Evolutionary conservation across 495 filamentous ascomycete species (phyloP), one percentile per base, ranked within the genome.

Genomic region (Penicillium cinerascens): DNA sequence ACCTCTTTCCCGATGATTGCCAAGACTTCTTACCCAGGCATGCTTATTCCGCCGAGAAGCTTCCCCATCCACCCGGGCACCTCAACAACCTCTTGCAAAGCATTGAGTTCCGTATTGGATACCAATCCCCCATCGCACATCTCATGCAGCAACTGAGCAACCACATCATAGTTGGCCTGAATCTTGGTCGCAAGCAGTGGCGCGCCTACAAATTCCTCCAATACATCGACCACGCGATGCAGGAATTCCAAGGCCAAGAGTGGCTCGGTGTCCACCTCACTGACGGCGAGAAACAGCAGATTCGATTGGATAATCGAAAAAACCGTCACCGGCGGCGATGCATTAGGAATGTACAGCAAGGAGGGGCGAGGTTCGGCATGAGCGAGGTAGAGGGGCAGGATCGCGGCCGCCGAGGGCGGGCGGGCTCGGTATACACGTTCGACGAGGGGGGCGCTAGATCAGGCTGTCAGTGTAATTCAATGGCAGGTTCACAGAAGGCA

Each of bases 161-260:
- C 88, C 39, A 97, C 86, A 83, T 97, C 90, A 65, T 97, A 99
- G 67, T 82, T 88, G 26, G 75, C 76, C 67, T 96, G 90, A 60
- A 99, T 85, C 72, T 92, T 96, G 51, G 76, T 78, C 15, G 90
- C 86, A 18, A 96, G 72, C 46, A 99, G 69, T 3, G 93, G 93
- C n/a, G 88, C 80, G 29, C 92, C 92, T 11, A 97, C 77, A 63
- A 97, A 97, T 50, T 97, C 93, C 71, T 99, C 95, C 17, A 99
- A 78, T 4, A 89, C 83, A 77, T 99, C 95, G 56, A 95, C 83
- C 15, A 96, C 82, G 38, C 93, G 85, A 73, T 97, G 93, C 42
- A 99, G 78, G 74, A 97, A 97, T 70, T 97, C 95, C 47, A 97
- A 82, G 20, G 87, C 86, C n/a, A 97, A 81, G n/a, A 99, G 80